Conservation (phyloP, 2,329 filamentous ascomycete species). For the Paecilomyces sp. region DNA sequence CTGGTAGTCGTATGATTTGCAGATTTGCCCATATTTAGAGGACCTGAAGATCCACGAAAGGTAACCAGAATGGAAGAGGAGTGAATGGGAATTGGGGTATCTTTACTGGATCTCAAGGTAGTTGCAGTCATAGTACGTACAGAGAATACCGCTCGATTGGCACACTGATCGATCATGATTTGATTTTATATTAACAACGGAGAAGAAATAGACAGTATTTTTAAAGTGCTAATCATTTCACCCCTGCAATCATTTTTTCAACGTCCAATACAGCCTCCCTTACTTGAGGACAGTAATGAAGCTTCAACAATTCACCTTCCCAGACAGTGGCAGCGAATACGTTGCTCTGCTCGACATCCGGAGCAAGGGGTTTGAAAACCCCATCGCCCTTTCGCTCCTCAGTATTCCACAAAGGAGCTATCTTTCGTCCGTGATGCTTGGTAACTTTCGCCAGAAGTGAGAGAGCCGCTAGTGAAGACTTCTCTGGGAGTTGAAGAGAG, state of each 20-base stretch:
- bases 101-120: background rate
- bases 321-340: conserved; percentile 85
- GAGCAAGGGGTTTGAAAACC: conserved; percentile 65
- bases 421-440: conserved; percentile 73
- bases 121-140: background rate
- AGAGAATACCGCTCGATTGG: background rate
- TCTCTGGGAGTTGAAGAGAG: conserved; percentile 82
- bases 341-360: conserved; percentile 77
- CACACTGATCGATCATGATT: background rate
- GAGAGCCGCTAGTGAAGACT: conserved; percentile 73
- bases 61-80: background rate
- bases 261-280: conserved; percentile 64
- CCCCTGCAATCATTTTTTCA: conserved; percentile 54
- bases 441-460: conserved; percentile 71
- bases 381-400: conserved; percentile 92
- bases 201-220: background rate
- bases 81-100: background rate
- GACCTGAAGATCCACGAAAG: background rate
- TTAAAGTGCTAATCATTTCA: conserved; percentile 16
- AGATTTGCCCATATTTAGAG: background rate
- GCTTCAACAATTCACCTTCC: conserved; percentile 81
- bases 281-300: conserved; percentile 82
- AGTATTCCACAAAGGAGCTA: conserved; percentile 84
- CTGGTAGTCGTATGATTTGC: background rate
- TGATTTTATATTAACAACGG: background rate